Base-by-base conservation (phyloP, 1,284 basidiomycete species). In the Mycena citricolor region DNA sequence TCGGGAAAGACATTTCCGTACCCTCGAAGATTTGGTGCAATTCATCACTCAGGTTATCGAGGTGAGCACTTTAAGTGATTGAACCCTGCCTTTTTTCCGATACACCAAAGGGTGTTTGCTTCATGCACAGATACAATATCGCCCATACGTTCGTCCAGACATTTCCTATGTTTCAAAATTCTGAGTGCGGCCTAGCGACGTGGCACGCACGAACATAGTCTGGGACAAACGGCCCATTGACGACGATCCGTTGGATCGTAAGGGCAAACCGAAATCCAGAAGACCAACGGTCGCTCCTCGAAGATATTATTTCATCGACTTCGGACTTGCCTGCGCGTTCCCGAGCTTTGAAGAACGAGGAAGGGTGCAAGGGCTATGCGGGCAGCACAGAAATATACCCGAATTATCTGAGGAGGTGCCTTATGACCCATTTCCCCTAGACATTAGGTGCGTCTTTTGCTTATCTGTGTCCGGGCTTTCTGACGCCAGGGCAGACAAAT, bases 91-190 rank as follows among this genome's bases (percentile, higher is more conserved):
- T 21, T 16, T 11, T 8, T 35, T 11, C n/a, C n/a, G n/a, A n/a
- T n/a, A n/a, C 23, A 36, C 41, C 12, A 39, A 6, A 54, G 49
- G 52, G 52, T 19, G 31, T 54, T 13, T 51, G 49, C 38, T 54
- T 54, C 16, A 54, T 54, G 52, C 52, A 54, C 21, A 42, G 52
- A 21, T 48, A 54, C 28, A 54, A 54, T 30, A 37, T 54, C 16
- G 52, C 52, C 26, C 52, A 54, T 26, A 51, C 49, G 52, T 51
- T 13, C 5, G 51, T 26, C 0, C n/a, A 4, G 17, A 8, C 11
- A 19, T 26, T 21, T 16, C n/a, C 16, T 20, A 17, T n/a, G n/a
- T n/a, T n/a, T n/a, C n/a, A n/a, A n/a, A n/a, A n/a, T n/a, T n/a
- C n/a, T n/a, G n/a, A n/a, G n/a, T n/a, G n/a, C n/a, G n/a, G n/a